These are phyloP conservation scores for Saccharum hybrid DNA, from an alignment of 202 grass and related monocot species.

Conservation along the genomic window DNA sequence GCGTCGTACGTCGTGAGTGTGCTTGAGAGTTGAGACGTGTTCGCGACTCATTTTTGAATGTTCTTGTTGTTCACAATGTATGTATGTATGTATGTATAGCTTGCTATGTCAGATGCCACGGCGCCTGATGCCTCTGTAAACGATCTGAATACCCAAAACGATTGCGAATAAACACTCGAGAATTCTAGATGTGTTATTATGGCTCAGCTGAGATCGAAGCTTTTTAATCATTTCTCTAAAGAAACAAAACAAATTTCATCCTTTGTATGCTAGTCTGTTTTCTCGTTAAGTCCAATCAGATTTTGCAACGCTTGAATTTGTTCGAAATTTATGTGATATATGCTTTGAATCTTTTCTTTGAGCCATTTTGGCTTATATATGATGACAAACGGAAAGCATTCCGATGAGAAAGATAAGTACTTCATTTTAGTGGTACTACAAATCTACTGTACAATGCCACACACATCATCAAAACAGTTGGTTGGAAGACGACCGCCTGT, in stretches of 20 bases:
- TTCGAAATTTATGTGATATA: neutral
- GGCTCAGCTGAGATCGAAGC: neutral
- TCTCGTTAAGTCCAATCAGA: neutral
- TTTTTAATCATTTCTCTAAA: neutral
- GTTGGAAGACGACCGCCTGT: neutral
- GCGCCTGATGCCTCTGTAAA: conserved; percentile 21
- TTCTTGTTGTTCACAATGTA: neutral
- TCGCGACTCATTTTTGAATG: neutral
- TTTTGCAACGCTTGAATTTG: neutral
- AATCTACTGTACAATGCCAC: neutral
- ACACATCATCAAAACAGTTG: conserved; percentile 23
- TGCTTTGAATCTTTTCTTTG: too few species aligned
- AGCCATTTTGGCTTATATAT: too few species aligned
- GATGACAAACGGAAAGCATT: neutral
- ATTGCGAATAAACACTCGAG: conserved; percentile 18
- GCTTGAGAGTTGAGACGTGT: neutral
- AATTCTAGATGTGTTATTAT: neutral
- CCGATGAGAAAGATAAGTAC: neutral
- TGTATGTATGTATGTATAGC: conserved; percentile 37
- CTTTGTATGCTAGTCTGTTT: neutral
- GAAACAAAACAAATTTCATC: neutral
- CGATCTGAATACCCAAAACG: neutral
- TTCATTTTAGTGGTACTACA: neutral
- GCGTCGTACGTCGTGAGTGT: neutral
- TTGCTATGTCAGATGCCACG: neutral